A percentile compares a stretch with the other conserved stretches of the same genome.
These are phyloP conservation scores for Candida oleophila DNA, from an alignment of 805 yeast species.

Conservation along the genomic window DNA sequence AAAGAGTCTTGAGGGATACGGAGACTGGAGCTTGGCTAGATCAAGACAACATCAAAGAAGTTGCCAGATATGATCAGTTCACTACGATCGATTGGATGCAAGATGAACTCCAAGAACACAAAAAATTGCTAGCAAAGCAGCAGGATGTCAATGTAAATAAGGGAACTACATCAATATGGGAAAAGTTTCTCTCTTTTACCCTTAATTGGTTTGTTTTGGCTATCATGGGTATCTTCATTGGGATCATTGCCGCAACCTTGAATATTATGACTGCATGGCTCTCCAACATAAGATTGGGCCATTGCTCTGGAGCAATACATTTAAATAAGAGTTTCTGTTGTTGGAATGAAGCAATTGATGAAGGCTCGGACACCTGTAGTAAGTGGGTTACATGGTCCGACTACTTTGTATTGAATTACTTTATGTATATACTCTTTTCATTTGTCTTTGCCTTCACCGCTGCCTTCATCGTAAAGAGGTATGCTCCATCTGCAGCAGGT, in stretches of 20 bases:
- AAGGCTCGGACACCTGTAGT: slow-evolving; percentile 46
- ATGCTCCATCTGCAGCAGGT: slow-evolving; percentile 93
- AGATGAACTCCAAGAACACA: slow-evolving; percentile 54
- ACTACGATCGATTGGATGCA: slow-evolving; percentile 70
- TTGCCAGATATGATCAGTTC: slow-evolving; percentile 57
- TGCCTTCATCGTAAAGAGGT: slow-evolving; percentile 63
- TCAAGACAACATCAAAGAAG: slow-evolving; percentile 35
- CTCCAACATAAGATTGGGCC: slow-evolving; percentile 76
- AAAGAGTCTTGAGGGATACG: slow-evolving; percentile 18
- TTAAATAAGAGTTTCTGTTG: slow-evolving; percentile 81
- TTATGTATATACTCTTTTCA: slow-evolving; percentile 59
- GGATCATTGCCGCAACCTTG: slow-evolving; percentile 77
- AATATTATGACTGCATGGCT: slow-evolving; percentile 85
- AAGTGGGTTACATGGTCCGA: slow-evolving; percentile 72
- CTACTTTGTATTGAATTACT: slow-evolving; percentile 46
- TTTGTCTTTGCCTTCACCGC: slow-evolving; percentile 61
- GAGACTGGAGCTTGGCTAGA: slow-evolving; percentile 38
- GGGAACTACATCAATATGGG: slow-evolving; percentile 16
- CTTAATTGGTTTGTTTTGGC: slow-evolving; percentile 77
- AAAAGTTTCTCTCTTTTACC: slow-evolving; percentile 32
- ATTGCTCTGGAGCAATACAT: slow-evolving; percentile 69
- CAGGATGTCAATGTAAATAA: slow-evolving; percentile 9
- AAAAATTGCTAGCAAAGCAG: slow-evolving; percentile 22
- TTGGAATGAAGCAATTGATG: slow-evolving; percentile 45
- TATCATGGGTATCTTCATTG: slow-evolving; percentile 72